phyloP scores from a whole-genome alignment of 345 rosid species.

The Eucalyptus marginata region DNA sequence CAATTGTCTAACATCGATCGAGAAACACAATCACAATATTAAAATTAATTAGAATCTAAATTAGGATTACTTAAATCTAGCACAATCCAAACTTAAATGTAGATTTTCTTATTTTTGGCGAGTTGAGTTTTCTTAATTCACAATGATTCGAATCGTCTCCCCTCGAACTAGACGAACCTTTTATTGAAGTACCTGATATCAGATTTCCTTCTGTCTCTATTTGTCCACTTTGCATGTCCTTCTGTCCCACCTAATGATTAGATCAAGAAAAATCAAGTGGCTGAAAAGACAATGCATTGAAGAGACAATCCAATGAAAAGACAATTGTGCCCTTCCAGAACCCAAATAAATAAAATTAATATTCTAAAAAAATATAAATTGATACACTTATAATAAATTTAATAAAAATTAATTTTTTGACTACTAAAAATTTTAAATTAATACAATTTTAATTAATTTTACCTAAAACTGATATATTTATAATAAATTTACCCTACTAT shows the following conservation, averaged over 20 bases:
- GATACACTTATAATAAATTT: too few relatives aligned
- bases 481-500: rapidly evolving
- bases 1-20: background rate
- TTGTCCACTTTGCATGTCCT: too few relatives aligned
- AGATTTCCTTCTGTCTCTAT: background rate
- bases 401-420: too few relatives aligned
- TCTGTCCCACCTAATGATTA: too few relatives aligned
- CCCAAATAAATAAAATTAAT: background rate
- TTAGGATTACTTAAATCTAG: background rate
- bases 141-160: background rate
- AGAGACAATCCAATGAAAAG: background rate
- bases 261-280: background rate
- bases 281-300: background rate
- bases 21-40: background rate
- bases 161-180: background rate
- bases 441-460: rapidly evolving
- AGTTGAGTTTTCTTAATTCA: background rate
- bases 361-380: too few relatives aligned
- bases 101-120: background rate
- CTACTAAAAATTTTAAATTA: too few relatives aligned
- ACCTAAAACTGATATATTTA: rapidly evolving
- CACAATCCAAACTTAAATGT: background rate
- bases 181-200: background rate
- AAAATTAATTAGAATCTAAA: background rate
- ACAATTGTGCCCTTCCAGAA: background rate